phyloP scores from a whole-genome alignment of 768 basidiomycete species.

The Leccinum sublutescens region DNA sequence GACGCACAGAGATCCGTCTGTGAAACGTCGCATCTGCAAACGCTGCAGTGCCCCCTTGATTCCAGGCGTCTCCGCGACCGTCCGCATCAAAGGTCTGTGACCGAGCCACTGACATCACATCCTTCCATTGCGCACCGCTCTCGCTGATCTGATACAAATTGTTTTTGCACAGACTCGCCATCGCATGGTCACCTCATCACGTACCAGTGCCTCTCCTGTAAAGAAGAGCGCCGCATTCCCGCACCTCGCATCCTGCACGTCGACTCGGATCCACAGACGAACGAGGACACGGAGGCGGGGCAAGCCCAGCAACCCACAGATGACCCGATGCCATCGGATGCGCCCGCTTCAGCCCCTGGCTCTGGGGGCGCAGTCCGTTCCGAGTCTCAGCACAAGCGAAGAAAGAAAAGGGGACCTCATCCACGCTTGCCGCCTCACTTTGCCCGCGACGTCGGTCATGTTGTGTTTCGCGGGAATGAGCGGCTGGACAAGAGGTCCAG shows the following conservation, averaged over 20 bases:
- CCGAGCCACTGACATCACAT: neutral
- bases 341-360: neutral
- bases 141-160: constrained; percentile 16
- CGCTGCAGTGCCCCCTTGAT: constrained; percentile 62
- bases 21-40: constrained; percentile 82
- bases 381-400: constrained; percentile 7
- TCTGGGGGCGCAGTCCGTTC: neutral
- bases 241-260: constrained; percentile 47
- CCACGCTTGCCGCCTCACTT: constrained; percentile 59
- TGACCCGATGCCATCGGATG: neutral
- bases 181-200: constrained; percentile 54
- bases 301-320: neutral
- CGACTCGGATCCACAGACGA: neutral
- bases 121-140: too few species aligned
- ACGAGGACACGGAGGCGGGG: neutral
- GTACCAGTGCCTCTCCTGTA: constrained; percentile 61
- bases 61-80: constrained; percentile 62
- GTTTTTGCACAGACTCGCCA: constrained; percentile 34
- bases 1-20: constrained; percentile 64
- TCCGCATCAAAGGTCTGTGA: constrained; percentile 62
- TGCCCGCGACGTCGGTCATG: constrained; percentile 61
- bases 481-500: constrained; percentile 24
- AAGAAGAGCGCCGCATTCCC: constrained; percentile 60
- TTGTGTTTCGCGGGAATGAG: constrained; percentile 65
- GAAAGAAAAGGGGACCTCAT: constrained; percentile 18